Base-by-base conservation (phyloP, 106 monocot species). In the Dendrobium chrysotoxum region DNA sequence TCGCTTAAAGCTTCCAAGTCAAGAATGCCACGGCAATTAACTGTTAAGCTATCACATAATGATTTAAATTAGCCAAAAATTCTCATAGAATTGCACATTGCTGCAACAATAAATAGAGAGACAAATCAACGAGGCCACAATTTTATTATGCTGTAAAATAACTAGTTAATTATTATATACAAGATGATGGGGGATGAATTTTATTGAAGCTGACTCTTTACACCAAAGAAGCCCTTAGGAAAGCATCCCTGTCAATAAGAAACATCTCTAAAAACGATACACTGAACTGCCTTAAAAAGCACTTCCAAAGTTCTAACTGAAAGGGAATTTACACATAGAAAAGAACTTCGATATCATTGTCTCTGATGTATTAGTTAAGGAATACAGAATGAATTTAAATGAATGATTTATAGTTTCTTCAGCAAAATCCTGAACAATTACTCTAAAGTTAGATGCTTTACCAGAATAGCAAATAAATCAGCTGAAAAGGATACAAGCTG, bases 401-500 rank as follows among this genome's bases (percentile, higher is more conserved):
- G 35, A 15, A 50, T 13, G 50, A 16, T 50, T 13, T 50, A 50
- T 50, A 50, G 50, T 50, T 50, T 65, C 64, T 65, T 25, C 64
- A 65, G 1, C 25, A 65, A 65, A 65, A 65, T 64, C 25, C 26
- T 26, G 5, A 65, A 65, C 2, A 65, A 65, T 7, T 23, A 9
- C 11, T 13, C 64, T 7, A 1, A 7, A 28, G 64, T 25, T 0
- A 65, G 25, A 65, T 65, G 64, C 64, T 25, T 9, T 65, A 61
- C 61, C 58, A 58, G n/a, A 5, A 58, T 20, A 58, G 58, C 17
- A 61, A n/a, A 61, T 0, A 23, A 61, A 61, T 7, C 4, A 23
- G 23, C 23, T 13, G 16, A 74, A 74, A 74, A 74, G 74, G 74
- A 74, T 74, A 74, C 74, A 74, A 1, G 41, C 4, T 70, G 70